A percentile compares a stretch with the other conserved stretches of the same genome.
Conservation (phyloP, 306 rosid genomes). For the Betula pendula region DNA sequence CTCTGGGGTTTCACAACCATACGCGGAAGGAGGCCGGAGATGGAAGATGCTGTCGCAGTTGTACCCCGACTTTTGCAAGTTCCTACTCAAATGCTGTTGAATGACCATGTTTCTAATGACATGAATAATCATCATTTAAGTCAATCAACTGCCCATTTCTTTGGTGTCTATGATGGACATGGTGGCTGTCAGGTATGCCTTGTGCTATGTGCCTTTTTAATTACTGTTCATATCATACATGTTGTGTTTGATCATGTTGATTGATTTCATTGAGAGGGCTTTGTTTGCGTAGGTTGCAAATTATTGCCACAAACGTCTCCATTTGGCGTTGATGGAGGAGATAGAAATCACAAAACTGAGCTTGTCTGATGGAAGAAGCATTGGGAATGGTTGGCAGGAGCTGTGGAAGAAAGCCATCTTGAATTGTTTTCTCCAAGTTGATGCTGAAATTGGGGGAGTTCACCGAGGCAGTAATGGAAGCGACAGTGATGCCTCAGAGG, state of each 20-base stretch:
- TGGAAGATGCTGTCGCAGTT: conserved; percentile 76
- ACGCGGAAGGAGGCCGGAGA: conserved; percentile 68
- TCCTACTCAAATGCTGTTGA: conserved; percentile 48
- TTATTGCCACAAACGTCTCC: conserved; percentile 68
- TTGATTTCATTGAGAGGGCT: conserved; percentile 10
- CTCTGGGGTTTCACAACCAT: conserved; percentile 71
- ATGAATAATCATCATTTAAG: conserved; percentile 19
- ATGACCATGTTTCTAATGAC: conserved; percentile 31
- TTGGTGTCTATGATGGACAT: conserved; percentile 85
- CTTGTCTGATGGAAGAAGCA: conserved; percentile 25
- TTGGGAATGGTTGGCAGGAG: conserved; percentile 43
- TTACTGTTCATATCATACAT: conserved; percentile 11
- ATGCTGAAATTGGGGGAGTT: conserved; percentile 64
- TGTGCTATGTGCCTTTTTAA: not conserved
- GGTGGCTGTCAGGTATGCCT: conserved; percentile 71
- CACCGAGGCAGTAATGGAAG: conserved; percentile 19
- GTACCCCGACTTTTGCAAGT: conserved; percentile 53
- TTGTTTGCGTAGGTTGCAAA: conserved; percentile 64
- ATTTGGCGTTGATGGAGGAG: conserved; percentile 64
- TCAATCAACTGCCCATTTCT: conserved; percentile 54
- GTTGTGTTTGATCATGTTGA: conserved; percentile 15
- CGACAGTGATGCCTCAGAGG: conserved; percentile 32
- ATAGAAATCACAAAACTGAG: conserved; percentile 43
- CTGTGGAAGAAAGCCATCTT: conserved; percentile 60
- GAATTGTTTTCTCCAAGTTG: conserved; percentile 65